A percentile compares a stretch with the other conserved stretches of the same genome.
Conservation (phyloP, 495 filamentous ascomycete species). For the Penicillium longicatenatum region DNA sequence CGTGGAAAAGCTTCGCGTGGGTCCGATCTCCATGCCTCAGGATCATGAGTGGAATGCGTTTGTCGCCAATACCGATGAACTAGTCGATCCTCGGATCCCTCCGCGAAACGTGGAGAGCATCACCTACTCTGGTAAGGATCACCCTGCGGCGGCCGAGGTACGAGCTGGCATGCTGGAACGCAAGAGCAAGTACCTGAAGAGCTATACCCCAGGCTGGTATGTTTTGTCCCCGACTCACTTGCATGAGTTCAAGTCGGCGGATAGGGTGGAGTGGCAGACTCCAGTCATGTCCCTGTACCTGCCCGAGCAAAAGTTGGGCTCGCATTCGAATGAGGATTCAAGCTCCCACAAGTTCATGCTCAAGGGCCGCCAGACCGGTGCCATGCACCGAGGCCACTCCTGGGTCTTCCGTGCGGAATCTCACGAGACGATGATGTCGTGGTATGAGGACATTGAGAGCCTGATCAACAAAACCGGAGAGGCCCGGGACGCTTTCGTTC, state of each 20-base stretch:
- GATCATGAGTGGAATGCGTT: slow-evolving; percentile 90
- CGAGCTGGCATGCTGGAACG: slow-evolving; percentile 89
- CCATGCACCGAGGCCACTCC: slow-evolving; percentile 91
- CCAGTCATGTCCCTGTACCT: slow-evolving; percentile 97
- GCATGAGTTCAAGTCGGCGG: slow-evolving; percentile 95
- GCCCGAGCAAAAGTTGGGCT: slow-evolving; percentile 91
- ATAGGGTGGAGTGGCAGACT: slow-evolving; percentile 65
- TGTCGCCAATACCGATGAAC: slow-evolving; percentile 77
- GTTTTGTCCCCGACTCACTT: slow-evolving; percentile 94
- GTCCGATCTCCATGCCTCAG: slow-evolving; percentile 85
- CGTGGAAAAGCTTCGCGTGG: slow-evolving; percentile 78
- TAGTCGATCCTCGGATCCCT: slow-evolving; percentile 83
- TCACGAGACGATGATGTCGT: slow-evolving; percentile 94
- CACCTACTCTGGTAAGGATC: slow-evolving; percentile 89
- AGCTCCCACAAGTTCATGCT: slow-evolving; percentile 98
- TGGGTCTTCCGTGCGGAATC: slow-evolving; percentile 98
- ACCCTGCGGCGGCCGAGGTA: slow-evolving; percentile 84
- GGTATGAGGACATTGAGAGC: slow-evolving; percentile 90
- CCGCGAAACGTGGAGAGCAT: slow-evolving; percentile 80
- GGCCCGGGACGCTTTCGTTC: slow-evolving; percentile 83
- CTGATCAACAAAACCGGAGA: slow-evolving; percentile 88
- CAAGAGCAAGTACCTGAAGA: slow-evolving; percentile 98
- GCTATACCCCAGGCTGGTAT: slow-evolving; percentile 97
- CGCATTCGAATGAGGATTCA: slow-evolving; percentile 79
- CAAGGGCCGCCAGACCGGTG: slow-evolving; percentile 90